A percentile compares a stretch with the other conserved stretches of the same genome.
Evolutionary conservation across 78 protist species (phyloP).

Genomic region (Dictyostelium intermedium): DNA sequence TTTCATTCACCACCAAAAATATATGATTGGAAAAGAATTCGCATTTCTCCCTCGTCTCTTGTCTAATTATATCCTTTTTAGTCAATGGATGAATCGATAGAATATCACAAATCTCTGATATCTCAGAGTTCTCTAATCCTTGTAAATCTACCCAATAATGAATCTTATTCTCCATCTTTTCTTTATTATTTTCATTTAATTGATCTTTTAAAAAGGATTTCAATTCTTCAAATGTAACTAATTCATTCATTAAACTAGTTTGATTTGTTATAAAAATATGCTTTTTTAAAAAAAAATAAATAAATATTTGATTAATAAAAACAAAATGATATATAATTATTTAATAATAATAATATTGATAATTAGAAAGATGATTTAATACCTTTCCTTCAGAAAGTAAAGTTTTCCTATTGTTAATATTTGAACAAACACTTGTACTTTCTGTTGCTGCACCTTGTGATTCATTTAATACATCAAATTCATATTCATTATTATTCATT

Average conservation of each 20-base stretch:
- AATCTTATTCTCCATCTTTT: background rate
- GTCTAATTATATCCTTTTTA: slow-evolving; percentile 50
- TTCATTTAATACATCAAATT: slow-evolving; percentile 1
- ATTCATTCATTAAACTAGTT: background rate
- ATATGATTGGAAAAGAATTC: slow-evolving; percentile 69
- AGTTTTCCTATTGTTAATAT: background rate
- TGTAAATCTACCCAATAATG: slow-evolving; percentile 67
- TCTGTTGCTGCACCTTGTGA: background rate
- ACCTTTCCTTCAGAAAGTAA: slow-evolving; percentile 5
- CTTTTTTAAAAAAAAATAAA: too few species aligned
- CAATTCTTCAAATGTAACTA: slow-evolving; percentile 20
- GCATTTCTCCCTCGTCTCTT: slow-evolving; percentile 74
- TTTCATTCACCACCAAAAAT: slow-evolving; percentile 37
- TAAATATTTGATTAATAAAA: too few species aligned
- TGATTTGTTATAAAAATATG: slow-evolving; percentile 16
- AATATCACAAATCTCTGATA: slow-evolving; percentile 22
- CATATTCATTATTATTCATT: background rate
- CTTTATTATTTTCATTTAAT: slow-evolving; percentile 5
- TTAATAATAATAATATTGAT: background rate
- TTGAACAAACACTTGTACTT: background rate
- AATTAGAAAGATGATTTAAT: background rate
- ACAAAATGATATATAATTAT: too few species aligned
- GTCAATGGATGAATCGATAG: slow-evolving; percentile 42
- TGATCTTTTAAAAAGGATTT: slow-evolving; percentile 14
- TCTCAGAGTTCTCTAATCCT: background rate